These are phyloP conservation scores for Corynespora cassiicola DNA, from an alignment of 2,329 filamentous ascomycete species.

Conservation along the genomic window DNA sequence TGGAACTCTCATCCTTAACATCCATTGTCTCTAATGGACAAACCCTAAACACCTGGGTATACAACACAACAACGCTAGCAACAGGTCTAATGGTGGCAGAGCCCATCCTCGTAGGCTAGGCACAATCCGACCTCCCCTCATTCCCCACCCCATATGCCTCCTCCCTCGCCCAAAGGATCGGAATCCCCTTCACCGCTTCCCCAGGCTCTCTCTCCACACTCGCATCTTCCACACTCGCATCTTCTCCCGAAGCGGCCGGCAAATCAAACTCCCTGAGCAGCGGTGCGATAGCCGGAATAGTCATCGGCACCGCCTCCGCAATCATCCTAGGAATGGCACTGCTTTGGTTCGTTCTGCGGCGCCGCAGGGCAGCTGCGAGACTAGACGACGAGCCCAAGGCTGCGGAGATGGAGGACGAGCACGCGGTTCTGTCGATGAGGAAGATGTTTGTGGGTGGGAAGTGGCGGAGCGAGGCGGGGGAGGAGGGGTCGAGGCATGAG, in stretches of 20 bases:
- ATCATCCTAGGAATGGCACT: slow-evolving; percentile 1
- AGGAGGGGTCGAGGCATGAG: slow-evolving; percentile 2
- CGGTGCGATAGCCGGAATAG: slow-evolving; percentile 1
- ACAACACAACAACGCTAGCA: slow-evolving; percentile 6
- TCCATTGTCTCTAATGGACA: too few species aligned
- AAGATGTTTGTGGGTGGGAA: neutral
- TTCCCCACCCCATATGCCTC: slow-evolving; percentile 10
- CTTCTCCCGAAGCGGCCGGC: neutral
- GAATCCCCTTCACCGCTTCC: slow-evolving; percentile 5
- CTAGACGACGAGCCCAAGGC: slow-evolving; percentile 1
- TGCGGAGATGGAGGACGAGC: neutral
- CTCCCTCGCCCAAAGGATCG: slow-evolving; percentile 7
- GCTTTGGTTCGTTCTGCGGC: slow-evolving; percentile 1
- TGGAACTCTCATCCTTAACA: too few species aligned
- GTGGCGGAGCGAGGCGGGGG: neutral
- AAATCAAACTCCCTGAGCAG: slow-evolving; percentile 4
- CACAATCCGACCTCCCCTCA: slow-evolving; percentile 3
- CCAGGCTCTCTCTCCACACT: neutral
- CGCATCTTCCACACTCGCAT: too few species aligned
- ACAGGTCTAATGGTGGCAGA: slow-evolving; percentile 8
- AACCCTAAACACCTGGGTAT: too few species aligned
- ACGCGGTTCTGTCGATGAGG: slow-evolving; percentile 2
- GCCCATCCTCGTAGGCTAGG: slow-evolving; percentile 9
- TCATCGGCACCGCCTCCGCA: slow-evolving; percentile 1
- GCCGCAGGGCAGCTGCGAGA: too few species aligned